phyloP scores from a whole-genome alignment of 768 basidiomycete genomes.

The Tremella fuciformis region DNA sequence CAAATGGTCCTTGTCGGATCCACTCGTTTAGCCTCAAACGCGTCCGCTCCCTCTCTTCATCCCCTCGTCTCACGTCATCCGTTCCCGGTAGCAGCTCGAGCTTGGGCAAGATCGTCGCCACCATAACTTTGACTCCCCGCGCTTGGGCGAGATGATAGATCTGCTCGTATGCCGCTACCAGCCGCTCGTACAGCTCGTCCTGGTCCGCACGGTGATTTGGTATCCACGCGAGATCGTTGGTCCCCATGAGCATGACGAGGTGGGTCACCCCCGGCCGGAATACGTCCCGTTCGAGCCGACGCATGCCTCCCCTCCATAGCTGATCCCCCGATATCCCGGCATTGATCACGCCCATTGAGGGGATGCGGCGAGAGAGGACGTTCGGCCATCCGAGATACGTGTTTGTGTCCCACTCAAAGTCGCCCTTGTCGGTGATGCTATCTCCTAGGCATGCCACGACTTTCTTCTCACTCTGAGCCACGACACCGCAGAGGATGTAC shows the following conservation, averaged over 20 bases:
- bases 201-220: neutral
- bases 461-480: neutral
- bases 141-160: neutral
- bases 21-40: no score
- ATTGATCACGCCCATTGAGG: neutral
- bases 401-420: neutral
- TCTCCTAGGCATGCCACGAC: neutral
- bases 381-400: neutral
- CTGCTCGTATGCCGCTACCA: neutral
- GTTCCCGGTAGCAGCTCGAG: neutral
- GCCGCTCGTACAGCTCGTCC: slow-evolving; percentile 1
- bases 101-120: neutral
- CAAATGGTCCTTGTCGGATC: no score
- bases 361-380: neutral
- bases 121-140: neutral
- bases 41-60: no score
- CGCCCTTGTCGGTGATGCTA: slow-evolving; percentile 3
- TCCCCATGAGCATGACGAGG: neutral
- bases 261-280: neutral
- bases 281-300: neutral
- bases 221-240: neutral
- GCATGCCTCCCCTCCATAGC: neutral
- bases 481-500: neutral
- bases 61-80: neutral
- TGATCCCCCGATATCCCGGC: neutral